Base-by-base conservation (phyloP, 805 yeast genomes). In the Cyberlindnera japonica region DNA sequence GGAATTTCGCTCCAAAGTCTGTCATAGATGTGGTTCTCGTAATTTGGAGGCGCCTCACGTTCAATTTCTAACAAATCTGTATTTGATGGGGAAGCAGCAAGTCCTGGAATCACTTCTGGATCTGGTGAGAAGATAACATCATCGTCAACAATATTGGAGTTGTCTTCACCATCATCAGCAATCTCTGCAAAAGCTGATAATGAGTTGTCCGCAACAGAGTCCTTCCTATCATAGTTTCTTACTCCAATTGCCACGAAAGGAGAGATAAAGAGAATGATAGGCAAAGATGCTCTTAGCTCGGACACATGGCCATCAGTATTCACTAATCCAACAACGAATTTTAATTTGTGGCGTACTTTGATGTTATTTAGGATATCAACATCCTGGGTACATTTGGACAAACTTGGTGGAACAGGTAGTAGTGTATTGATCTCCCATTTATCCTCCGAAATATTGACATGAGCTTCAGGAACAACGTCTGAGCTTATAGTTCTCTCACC, bases 291-390 rank as follows among this genome's bases (percentile, higher is more conserved):
- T 23, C 98, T 71, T 37, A 91, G 68, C 60, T 90, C 97, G 1
- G 96, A 87, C 3, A 83, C 80, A 57, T 91, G 98, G 3, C 96
- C 96, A 60, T 89, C 97, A 0, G 95, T 83, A 57, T 93, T 91
- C 29, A 78, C 63, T 48, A 93, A 69, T 2, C 87, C 83, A 43
- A 93, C 77, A 9, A 77, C 79, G 58, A 90, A 86, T 54, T 87
- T 83, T 41, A 93, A 64, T 63, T 89, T 90, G 65, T 93, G 99
- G 41, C 95, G 77, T 12, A 93, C 89, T 59, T 87, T 87, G 43
- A 88, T 72, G 55, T 79, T 76, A 20, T 72, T 72, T 23, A 72
- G 65, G 27, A 93, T 69, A 44, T 79, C 83, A 56, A 91, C 85
- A 62, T 93, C 98, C 63, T 90, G 99, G 2, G 96, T 83, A 51